These are phyloP conservation scores for Rosa lucieae DNA, from an alignment of 306 rosid species.

Conservation along the genomic window DNA sequence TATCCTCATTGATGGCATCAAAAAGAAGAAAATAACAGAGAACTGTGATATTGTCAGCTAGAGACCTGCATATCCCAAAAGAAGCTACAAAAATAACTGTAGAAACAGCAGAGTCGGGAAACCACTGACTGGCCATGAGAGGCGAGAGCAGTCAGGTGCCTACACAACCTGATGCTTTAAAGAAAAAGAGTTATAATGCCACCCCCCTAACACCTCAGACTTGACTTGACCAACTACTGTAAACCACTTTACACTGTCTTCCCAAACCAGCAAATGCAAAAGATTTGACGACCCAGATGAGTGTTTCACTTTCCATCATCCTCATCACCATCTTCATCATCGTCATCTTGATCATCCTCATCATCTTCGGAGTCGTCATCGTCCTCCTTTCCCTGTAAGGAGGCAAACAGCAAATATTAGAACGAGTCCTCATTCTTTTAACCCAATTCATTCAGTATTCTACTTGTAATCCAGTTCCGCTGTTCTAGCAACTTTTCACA, in stretches of 20 bases:
- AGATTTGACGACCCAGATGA: constrained; percentile 19
- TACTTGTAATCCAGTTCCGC: neutral
- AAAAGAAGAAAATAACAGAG: constrained; percentile 1
- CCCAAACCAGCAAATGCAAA: constrained; percentile 29
- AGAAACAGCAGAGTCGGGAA: constrained; percentile 15
- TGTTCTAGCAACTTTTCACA: neutral
- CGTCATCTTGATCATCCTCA: constrained; percentile 59
- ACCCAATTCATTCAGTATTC: neutral
- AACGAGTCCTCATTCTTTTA: neutral
- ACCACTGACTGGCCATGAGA: constrained; percentile 25
- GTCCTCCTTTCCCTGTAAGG: constrained; percentile 52
- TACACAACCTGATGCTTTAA: constrained; percentile 31
- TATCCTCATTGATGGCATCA: constrained; percentile 11
- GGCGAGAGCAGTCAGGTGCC: constrained; percentile 23
- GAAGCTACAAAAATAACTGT: constrained; percentile 38
- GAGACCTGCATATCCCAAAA: constrained; percentile 12
- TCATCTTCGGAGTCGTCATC: constrained; percentile 71
- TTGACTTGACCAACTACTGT: constrained; percentile 27
- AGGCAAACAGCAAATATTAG: neutral
- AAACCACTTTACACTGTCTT: constrained; percentile 54
- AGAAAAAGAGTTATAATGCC: constrained; percentile 24
- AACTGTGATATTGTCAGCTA: neutral
- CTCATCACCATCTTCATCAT: constrained; percentile 51
- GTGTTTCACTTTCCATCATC: constrained; percentile 51
- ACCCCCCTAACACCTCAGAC: constrained; percentile 28